Evolutionary conservation across 805 yeast genomes (phyloP).

Genomic region (Metschnikowia shivogae): DNA sequence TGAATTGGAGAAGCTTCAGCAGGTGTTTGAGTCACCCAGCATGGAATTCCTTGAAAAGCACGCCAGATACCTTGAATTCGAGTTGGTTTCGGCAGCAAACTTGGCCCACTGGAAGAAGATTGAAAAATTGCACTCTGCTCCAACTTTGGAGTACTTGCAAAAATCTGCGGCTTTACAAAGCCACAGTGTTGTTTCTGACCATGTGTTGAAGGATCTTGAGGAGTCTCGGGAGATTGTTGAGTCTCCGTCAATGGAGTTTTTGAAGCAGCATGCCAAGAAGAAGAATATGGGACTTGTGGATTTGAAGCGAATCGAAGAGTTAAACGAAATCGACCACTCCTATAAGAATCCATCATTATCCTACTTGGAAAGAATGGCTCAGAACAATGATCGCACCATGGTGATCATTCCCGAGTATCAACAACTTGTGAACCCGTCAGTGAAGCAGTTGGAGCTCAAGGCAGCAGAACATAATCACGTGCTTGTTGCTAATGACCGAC

Average conservation of each 20-base stretch:
- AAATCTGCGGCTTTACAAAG: conserved; percentile 2
- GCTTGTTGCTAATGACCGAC: conserved; percentile 6
- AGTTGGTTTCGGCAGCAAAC: background rate
- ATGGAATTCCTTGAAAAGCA: conserved; percentile 10
- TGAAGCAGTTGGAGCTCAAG: conserved; percentile 4
- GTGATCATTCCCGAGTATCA: background rate
- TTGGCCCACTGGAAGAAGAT: conserved; percentile 1
- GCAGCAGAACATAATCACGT: conserved; percentile 6
- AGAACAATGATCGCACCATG: background rate
- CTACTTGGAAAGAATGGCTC: conserved; percentile 5
- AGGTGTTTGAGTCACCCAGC: conserved; percentile 4
- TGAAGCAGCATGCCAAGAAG: conserved; percentile 15
- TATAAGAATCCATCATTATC: conserved; percentile 20
- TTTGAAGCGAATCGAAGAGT: conserved; percentile 6
- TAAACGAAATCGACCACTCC: conserved; percentile 3
- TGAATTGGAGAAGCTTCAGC: conserved; percentile 5
- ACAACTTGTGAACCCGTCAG: background rate
- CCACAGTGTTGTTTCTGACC: background rate
- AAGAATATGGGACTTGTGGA: conserved; percentile 17
- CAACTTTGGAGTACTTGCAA: conserved; percentile 8
- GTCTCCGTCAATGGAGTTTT: conserved; percentile 11
- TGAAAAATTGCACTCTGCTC: background rate
- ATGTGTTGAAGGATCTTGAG: conserved; percentile 8
- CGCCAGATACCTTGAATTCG: conserved; percentile 2
- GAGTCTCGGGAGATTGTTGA: background rate